Base-by-base conservation (phyloP, 2,329 filamentous ascomycete species). In the Leptographium wingfieldii region DNA sequence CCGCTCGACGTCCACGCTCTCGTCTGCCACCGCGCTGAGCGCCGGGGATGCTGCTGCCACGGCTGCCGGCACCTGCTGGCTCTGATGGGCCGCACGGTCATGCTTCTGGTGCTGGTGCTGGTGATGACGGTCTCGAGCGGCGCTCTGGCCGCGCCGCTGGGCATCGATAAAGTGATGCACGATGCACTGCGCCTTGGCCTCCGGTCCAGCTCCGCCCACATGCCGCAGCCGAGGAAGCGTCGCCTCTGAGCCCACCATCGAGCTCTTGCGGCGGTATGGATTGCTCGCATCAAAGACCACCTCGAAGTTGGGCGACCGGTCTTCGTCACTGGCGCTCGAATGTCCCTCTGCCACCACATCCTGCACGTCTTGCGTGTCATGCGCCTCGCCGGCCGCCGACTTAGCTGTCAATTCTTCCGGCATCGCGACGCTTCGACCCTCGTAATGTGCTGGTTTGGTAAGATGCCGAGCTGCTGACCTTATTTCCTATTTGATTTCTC, bases 181-280 rank as follows among this genome's bases (percentile, higher is more conserved):
- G 46, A 86, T 76, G 65, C 84, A 87, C 67, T 84, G 80, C 14
- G 80, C 79, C 65, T 77, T 76, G 62, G 72, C 62, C 0, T 70
- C 40, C 22, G 43, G 40, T 1, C 16, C 29, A 31, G 25, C 33
- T 2, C 38, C 48, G 60, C 63, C n/a, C 57, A 35, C 70, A 51
- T 69, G 66, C 7, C 68, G 68, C 11, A 74, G 66, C 57, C 73
- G 64, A 5, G 75, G 74, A 9, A 67, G 63, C 19, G 71, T 66
- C 3, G 73, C 67, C 35, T 85, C 81, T 56, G 73, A 73, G 5
- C 76, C 69, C 14, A 85, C 80, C 56, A 87, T 75, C 14, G 84
- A 87, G 67, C 82, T 85, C 72, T 87, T 87, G 61, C 84, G 79
- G 27, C 84, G 80, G 66, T 85, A 83, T 0, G 78, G 76, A 64